Conservation (phyloP, 805 yeast species). For the Hanseniaspora taiwanica region DNA sequence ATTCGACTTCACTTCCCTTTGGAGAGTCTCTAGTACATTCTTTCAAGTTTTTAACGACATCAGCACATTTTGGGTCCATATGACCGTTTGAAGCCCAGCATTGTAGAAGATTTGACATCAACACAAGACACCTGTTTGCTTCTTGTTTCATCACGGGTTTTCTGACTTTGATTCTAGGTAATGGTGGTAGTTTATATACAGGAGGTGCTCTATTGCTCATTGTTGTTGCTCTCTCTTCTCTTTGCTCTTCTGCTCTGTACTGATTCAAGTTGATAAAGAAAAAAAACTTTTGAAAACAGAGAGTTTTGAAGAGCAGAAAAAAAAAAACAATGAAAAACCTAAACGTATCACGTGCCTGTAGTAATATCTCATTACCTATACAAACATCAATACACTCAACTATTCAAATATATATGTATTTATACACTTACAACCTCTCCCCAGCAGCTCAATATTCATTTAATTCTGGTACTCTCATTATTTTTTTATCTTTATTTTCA, state of each 20-base stretch:
- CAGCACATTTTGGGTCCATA: slow-evolving; percentile 53
- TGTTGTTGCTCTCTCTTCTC: slow-evolving; percentile 9
- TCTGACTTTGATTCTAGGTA: slow-evolving; percentile 60
- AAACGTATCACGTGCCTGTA: too few relatives aligned
- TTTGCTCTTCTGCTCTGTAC: slow-evolving; percentile 79
- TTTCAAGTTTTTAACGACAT: slow-evolving; percentile 56
- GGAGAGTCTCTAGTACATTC: slow-evolving; percentile 41
- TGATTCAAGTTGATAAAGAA: too few relatives aligned
- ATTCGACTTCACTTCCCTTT: slow-evolving; percentile 14
- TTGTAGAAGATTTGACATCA: slow-evolving; percentile 74
- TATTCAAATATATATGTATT: neutral
- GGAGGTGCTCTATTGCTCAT: slow-evolving; percentile 12
- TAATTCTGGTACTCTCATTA: slow-evolving; percentile 79
- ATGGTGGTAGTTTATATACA: slow-evolving; percentile 46
- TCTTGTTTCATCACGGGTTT: slow-evolving; percentile 44
- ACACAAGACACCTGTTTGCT: slow-evolving; percentile 61
- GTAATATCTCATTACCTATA: too few relatives aligned
- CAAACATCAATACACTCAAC: neutral
- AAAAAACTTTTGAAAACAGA: too few relatives aligned
- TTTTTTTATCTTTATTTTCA: slow-evolving; percentile 54
- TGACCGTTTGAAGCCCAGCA: slow-evolving; percentile 97
- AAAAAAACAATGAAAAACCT: too few relatives aligned
- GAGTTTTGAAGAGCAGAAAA: too few relatives aligned
- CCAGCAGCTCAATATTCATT: slow-evolving; percentile 15
- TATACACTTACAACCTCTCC: too few relatives aligned